phyloP scores from a whole-genome alignment of 331 rosid genomes.

The Malus hybrid region DNA sequence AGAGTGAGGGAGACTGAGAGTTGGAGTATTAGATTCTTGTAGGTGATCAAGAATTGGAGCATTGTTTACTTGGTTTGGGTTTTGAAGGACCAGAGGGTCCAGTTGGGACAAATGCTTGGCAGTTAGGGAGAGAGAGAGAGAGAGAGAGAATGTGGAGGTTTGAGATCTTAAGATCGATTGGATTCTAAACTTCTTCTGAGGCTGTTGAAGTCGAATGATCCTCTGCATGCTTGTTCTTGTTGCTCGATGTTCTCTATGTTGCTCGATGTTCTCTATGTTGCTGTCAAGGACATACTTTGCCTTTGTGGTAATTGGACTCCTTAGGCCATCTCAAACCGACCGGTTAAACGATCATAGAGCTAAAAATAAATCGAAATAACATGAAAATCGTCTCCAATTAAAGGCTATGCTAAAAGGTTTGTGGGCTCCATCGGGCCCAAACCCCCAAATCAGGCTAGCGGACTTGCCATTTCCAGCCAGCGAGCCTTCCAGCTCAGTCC shows the following conservation, averaged over 20 bases:
- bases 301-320: not conserved
- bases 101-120: not conserved
- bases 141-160: not conserved
- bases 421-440: too few relatives aligned
- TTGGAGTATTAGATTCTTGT: conserved; percentile 65
- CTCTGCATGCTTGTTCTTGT: not conserved
- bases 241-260: not conserved
- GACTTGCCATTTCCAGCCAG: too few relatives aligned
- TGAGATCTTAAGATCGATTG: not conserved
- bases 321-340: not conserved
- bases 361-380: too few relatives aligned
- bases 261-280: not conserved
- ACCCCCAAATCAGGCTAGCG: too few relatives aligned
- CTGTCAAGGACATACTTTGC: not conserved
- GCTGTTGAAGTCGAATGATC: not conserved
- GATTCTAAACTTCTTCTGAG: not conserved
- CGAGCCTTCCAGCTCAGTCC: too few relatives aligned
- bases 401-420: too few relatives aligned
- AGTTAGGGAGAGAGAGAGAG: not conserved
- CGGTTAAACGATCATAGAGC: too few relatives aligned
- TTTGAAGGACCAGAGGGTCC: not conserved
- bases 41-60: conserved; percentile 32
- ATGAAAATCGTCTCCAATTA: too few relatives aligned
- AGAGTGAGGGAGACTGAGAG: conserved; percentile 45
- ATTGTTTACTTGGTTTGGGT: conserved; percentile 12